Base-by-base conservation (phyloP, 257 asterid genomes). In the Dorcoceras hygrometricum region DNA sequence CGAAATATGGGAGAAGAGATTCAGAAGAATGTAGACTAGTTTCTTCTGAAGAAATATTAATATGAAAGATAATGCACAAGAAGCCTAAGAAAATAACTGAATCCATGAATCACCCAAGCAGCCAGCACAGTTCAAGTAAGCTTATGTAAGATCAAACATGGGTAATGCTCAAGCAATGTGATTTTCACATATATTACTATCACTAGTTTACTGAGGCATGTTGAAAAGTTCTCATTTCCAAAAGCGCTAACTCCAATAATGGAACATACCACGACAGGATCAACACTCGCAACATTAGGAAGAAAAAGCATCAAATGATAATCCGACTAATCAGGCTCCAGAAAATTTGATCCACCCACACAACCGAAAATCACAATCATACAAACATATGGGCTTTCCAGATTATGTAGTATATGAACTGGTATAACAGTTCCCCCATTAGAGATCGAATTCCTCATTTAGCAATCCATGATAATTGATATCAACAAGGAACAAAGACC, bases 131-230 rank as follows among this genome's bases (percentile, higher is more conserved):
- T 6, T 51, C 59, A 28, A 55, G n/a, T 43, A 20, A 27, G 57
- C 39, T 23, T 27, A 62, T 25, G 70, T 65, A 48, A 63, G 63
- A 57, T 8, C 19, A 39, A 63, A 26, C 46, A 18, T 26, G 8
- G 59, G 28, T 56, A 23, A 62, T 68, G 28, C 73, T 53, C 29
- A 20, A 65, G 29, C n/a, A 43, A 67, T 62, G 28, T 3, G 11
- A 68, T 57, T 20, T 23, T 67, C 6, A 27, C 63, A 22, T 20
- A 39, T 9, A 20, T 57, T 14, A 18, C 3, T 9, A 20, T 25
- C 16, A 59, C 54, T 8, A 28, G 29, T 46, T 50, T 10, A 57
- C 11, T 14, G 0, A 59, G 23, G 22, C 54, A 22, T 39, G 22
- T 46, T 58, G 46, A 57, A 58, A 57, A 8, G 8, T 19, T 25